A percentile compares a stretch with the other conserved stretches of the same genome.
Evolutionary conservation across 163 green algal species (phyloP).

Genomic region (Scenedesmus sp.): DNA sequence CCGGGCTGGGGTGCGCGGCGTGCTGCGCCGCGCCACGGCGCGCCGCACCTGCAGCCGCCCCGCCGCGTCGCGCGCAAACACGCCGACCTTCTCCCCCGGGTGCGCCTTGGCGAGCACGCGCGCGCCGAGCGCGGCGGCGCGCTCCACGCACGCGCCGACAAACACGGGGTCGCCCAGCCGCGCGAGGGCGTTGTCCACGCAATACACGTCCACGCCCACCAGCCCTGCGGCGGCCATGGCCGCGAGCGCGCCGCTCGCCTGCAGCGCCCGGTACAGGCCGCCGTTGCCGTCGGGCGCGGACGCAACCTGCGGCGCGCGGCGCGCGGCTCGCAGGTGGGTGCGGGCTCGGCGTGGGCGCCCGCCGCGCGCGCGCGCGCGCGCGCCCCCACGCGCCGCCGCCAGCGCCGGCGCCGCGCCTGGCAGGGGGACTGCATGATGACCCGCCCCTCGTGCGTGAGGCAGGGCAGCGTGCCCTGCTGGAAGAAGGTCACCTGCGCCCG

Average conservation of each 20-base stretch:
- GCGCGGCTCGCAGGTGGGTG: too few species aligned
- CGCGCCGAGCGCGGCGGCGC: conserved; percentile 62
- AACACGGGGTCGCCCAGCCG: conserved; percentile 88
- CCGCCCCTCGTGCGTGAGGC: conserved; percentile 79
- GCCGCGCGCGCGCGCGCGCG: too few species aligned
- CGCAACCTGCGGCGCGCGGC: conserved; percentile 61
- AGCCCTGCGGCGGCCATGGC: conserved; percentile 64
- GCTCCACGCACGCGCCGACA: conserved; percentile 80
- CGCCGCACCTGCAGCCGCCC: conserved; percentile 25
- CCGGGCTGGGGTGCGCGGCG: too few species aligned
- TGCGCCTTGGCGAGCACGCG: conserved; percentile 84
- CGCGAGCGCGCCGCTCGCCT: conserved; percentile 51
- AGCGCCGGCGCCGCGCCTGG: background rate
- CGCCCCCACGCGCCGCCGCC: too few species aligned
- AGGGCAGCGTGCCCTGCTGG: conserved; percentile 87
- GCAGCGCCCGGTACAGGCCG: conserved; percentile 90
- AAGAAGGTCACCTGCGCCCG: conserved; percentile 85
- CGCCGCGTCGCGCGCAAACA: conserved; percentile 50
- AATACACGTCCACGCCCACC: conserved; percentile 88
- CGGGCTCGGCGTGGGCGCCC: too few species aligned
- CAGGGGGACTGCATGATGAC: conserved; percentile 78
- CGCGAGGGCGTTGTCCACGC: conserved; percentile 95
- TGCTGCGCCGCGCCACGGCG: conserved; percentile 5
- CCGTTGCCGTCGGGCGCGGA: conserved; percentile 95
- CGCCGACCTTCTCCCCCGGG: conserved; percentile 92